Conservation (phyloP, 2,329 filamentous ascomycete genomes). For the Nothopassalora personata region DNA sequence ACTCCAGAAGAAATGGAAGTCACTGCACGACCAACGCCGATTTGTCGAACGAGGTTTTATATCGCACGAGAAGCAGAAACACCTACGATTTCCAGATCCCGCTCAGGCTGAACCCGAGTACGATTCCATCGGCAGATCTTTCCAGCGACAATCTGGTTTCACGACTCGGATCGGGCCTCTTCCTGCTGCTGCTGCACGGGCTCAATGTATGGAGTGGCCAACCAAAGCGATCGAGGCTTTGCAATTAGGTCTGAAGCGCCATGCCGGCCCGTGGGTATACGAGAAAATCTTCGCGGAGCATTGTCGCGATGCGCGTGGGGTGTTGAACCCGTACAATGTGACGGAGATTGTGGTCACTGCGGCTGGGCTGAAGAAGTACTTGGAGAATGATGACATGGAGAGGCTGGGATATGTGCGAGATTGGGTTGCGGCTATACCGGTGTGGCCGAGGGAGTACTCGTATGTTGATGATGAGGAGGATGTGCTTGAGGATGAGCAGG, state of each 20-base stretch:
- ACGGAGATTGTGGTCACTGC: slow-evolving; percentile 31
- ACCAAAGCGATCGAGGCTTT: slow-evolving; percentile 31
- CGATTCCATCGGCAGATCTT: slow-evolving; percentile 37
- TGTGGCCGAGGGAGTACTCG: slow-evolving; percentile 13
- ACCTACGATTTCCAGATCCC: slow-evolving; percentile 17
- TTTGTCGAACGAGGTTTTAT: slow-evolving; percentile 14
- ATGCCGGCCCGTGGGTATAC: slow-evolving; percentile 24
- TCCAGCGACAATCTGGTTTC: slow-evolving; percentile 38
- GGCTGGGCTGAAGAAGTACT: slow-evolving; percentile 17
- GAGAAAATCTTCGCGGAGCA: slow-evolving; percentile 23
- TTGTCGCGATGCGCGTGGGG: slow-evolving; percentile 15
- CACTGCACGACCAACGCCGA: slow-evolving; percentile 22
- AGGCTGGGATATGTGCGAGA: slow-evolving; percentile 15
- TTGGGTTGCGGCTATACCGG: slow-evolving; percentile 26
- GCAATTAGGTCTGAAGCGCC: slow-evolving; percentile 18
- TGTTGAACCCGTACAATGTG: slow-evolving; percentile 27
- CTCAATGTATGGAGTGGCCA: slow-evolving; percentile 28
- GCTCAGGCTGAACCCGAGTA: slow-evolving; percentile 14
- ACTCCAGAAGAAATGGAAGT: slow-evolving; percentile 1
- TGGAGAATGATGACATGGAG: slow-evolving; percentile 8
- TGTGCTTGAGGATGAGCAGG: neutral
- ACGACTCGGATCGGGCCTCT: slow-evolving; percentile 26
- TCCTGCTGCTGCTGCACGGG: slow-evolving; percentile 16
- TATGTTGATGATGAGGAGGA: neutral
- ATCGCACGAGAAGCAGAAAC: slow-evolving; percentile 13